Base-by-base conservation (phyloP, 805 yeast species). In the Ogataea naganishii region DNA sequence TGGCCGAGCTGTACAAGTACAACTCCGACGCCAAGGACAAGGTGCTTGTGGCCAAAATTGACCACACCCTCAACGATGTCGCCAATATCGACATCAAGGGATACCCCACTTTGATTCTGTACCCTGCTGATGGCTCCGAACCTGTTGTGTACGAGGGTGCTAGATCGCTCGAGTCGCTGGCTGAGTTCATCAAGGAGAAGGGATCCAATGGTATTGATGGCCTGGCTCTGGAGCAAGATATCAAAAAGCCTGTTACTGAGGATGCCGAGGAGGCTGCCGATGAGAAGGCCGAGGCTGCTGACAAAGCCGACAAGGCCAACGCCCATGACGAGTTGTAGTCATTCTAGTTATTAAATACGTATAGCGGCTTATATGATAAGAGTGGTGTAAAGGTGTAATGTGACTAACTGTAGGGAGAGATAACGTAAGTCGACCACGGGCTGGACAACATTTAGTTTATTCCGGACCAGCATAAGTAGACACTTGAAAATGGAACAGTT, bases 1-100 rank as follows among this genome's bases (percentile, higher is more conserved):
- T 92, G 41, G 96, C 89, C 30, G 76, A 64, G 29, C 46, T 80
- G 32, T 82, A 69, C 58, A 64, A 62, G 36, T 56, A 66, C 30
- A 74, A 76, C 49, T 49, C 58, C 14, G 63, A 56, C 27, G 64
- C 65, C 29, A 53, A 59, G 31, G 61, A 61, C 31, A 66, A 75
- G 52, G 81, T 89, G 35, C 53, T 75, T 24, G 63, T 92, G 49
- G 96, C 95, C 43, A 75, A 88, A 58, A 60, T 92, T 33, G 96
- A 92, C 61, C 94, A 89, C 55, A 80, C 95, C 35, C 67, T 65
- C 44, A 92, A 92, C 56, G 98, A 92, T 56, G 84, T 89, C 37
- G 37, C 45, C 7, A 79, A 75, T 35, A 80, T 82, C 43, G 77
- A 75, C 27, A 77, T 92, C 44, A 64, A 71, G 40, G 96, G 96